phyloP scores from a whole-genome alignment of 768 basidiomycete genomes.

The Hortiboletus flavorubellus region DNA sequence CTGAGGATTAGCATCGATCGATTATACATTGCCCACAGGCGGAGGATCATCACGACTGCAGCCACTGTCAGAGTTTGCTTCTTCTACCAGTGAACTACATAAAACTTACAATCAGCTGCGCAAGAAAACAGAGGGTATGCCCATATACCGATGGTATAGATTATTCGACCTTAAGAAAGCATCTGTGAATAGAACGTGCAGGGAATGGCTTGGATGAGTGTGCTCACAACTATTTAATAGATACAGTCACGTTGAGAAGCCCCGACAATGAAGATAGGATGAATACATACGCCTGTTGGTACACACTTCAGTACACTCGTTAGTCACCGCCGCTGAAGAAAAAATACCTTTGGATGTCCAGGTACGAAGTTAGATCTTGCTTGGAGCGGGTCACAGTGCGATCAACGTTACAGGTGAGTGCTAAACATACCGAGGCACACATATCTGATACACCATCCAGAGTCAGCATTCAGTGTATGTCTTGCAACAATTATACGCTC shows the following conservation, averaged over 20 bases:
- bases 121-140: neutral
- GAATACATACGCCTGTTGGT: neutral
- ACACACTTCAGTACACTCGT: neutral
- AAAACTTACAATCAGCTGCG: constrained; percentile 8
- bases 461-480: too few relatives aligned
- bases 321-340: too few relatives aligned
- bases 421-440: too few relatives aligned
- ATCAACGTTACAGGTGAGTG: too few relatives aligned
- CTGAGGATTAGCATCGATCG: neutral
- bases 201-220: too few relatives aligned
- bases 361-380: neutral
- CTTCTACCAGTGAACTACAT: neutral
- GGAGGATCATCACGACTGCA: constrained; percentile 1
- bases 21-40: constrained; percentile 2
- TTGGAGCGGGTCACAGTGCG: neutral
- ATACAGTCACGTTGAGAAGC: neutral
- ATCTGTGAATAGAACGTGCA: neutral
- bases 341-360: neutral
- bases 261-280: too few relatives aligned
- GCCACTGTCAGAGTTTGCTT: neutral
- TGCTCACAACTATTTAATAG: neutral
- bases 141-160: neutral
- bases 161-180: constrained; percentile 1
- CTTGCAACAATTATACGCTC: too few relatives aligned
- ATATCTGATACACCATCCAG: too few relatives aligned